Conservation (phyloP, 140 eudicot species). For the Eryngium alpinum region DNA sequence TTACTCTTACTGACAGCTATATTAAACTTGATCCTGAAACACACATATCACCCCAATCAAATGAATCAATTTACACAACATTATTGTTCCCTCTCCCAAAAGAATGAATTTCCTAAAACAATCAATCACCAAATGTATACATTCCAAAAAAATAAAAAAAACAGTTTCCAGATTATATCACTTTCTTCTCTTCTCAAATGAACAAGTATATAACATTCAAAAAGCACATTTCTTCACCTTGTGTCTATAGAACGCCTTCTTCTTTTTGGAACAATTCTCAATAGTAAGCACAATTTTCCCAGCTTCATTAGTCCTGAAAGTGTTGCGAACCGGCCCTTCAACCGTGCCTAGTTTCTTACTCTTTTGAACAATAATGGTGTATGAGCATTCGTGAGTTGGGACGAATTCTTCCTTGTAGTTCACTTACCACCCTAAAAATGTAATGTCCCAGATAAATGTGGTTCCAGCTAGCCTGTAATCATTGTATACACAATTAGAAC, state of each 20-base stretch:
- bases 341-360: conserved; percentile 39
- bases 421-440: conserved; percentile 72
- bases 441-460: conserved; percentile 71
- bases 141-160: neutral
- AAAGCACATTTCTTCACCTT: conserved; percentile 36
- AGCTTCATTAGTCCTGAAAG: conserved; percentile 52
- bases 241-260: conserved; percentile 65
- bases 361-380: conserved; percentile 61
- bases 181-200: neutral
- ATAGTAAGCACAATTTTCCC: conserved; percentile 80
- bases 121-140: neutral
- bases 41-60: conserved; percentile 19
- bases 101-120: conserved; percentile 17
- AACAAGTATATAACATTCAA: conserved; percentile 5
- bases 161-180: neutral
- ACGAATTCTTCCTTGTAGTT: conserved; percentile 78
- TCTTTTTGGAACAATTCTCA: conserved; percentile 61
- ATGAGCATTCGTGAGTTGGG: conserved; percentile 63
- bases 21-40: neutral
- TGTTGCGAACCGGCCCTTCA: conserved; percentile 52
- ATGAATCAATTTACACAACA: conserved; percentile 13
- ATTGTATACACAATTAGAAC: too few relatives aligned
- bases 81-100: conserved; percentile 10
- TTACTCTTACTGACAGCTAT: too few relatives aligned
- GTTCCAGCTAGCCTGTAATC: conserved; percentile 45